Evolutionary conservation across 2,329 filamentous ascomycete species (phyloP).

Genomic region (Ustulina deusta): DNA sequence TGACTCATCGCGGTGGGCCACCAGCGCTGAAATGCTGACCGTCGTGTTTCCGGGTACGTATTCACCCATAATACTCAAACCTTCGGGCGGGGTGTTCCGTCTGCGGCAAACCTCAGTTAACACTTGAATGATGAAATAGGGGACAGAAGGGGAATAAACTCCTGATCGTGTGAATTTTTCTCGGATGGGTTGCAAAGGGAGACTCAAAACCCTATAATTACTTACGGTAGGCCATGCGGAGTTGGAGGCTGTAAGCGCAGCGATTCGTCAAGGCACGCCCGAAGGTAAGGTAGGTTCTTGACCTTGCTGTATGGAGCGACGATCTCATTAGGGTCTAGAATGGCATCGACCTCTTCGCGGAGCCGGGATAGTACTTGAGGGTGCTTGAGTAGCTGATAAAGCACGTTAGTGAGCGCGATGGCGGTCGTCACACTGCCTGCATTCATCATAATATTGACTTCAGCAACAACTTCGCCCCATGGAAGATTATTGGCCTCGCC

Average conservation of each 20-base stretch:
- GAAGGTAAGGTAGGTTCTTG: constrained; percentile 23
- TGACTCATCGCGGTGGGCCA: constrained; percentile 22
- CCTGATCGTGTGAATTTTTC: background rate
- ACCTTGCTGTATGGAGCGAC: constrained; percentile 22
- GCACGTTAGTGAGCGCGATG: constrained; percentile 20
- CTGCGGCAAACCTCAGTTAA: background rate
- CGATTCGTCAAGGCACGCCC: constrained; percentile 20
- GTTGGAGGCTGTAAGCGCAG: constrained; percentile 24
- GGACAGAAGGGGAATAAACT: background rate
- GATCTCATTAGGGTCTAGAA: constrained; percentile 11
- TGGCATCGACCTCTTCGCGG: constrained; percentile 16
- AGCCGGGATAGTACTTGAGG: constrained; percentile 13
- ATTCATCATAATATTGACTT: constrained; percentile 28
- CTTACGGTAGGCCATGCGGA: constrained; percentile 23
- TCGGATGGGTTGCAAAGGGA: background rate
- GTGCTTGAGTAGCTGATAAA: constrained; percentile 26
- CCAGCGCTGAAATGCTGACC: constrained; percentile 25
- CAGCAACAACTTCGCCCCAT: constrained; percentile 21
- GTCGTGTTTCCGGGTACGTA: constrained; percentile 24
- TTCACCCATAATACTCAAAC: constrained; percentile 17
- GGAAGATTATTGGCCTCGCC: constrained; percentile 14
- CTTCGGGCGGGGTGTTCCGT: constrained; percentile 16
- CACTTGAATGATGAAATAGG: background rate
- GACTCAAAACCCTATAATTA: background rate
- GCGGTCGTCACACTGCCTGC: constrained; percentile 23